Evolutionary conservation across 2,329 filamentous ascomycete genomes (phyloP).

Genomic region (Xylariaceae sp.): DNA sequence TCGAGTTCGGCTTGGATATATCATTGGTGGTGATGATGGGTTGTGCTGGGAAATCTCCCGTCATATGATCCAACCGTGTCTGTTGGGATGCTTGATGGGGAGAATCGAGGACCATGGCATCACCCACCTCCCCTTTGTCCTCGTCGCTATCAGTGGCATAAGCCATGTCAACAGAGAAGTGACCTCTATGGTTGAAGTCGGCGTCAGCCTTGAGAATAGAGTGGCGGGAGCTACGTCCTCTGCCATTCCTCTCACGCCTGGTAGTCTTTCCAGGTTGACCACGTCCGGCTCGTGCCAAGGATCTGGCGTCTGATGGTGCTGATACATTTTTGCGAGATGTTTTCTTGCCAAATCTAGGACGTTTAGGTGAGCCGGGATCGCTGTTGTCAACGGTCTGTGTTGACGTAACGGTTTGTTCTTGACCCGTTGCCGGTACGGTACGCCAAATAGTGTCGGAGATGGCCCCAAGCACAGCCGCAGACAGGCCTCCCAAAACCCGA

Average conservation of each 20-base stretch:
- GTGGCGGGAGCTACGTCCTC: not conserved
- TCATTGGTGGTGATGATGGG: not conserved
- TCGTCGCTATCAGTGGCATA: conserved; percentile 6
- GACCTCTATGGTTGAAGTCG: conserved; percentile 14
- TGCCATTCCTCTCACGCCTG: not conserved
- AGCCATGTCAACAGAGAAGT: conserved; percentile 14
- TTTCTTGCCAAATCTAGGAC: conserved; percentile 2
- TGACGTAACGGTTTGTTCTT: not conserved
- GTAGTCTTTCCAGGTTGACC: not conserved
- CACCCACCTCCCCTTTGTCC: conserved; percentile 8
- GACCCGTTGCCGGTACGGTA: not conserved
- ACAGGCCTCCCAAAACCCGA: not conserved
- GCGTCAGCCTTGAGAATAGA: not conserved
- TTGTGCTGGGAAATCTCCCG: conserved; percentile 3
- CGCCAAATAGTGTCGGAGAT: conserved; percentile 1
- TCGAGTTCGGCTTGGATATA: not conserved
- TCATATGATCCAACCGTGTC: not conserved
- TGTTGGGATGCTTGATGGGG: conserved; percentile 1
- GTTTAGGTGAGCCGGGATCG: conserved; percentile 1
- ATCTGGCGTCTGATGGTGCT: not conserved
- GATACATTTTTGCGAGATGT: not conserved
- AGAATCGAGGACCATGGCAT: conserved; percentile 13
- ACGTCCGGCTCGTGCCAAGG: not conserved
- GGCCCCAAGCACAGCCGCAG: not conserved
- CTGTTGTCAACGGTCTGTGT: not conserved